Percentiles rank a stretch among this genome's conserved stretches.
phyloP scores from a whole-genome alignment of 345 rosid species.

The Gossypium arboreum region DNA sequence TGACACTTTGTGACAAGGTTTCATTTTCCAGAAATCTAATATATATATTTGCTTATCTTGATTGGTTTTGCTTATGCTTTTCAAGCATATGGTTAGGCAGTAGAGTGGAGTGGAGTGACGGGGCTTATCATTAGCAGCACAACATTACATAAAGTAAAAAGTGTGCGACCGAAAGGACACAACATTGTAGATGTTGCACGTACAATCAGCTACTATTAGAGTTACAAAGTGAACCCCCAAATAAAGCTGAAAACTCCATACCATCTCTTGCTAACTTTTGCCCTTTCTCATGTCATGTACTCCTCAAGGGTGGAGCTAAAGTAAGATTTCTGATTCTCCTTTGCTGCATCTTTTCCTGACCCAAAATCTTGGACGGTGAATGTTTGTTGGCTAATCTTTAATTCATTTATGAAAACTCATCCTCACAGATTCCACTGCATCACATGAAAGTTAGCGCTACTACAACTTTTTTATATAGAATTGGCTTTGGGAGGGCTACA shows the following conservation, averaged over 20 bases:
- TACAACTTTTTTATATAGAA: background rate
- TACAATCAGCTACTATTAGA: background rate
- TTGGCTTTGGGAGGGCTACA: background rate
- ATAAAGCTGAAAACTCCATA: background rate
- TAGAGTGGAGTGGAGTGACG: background rate
- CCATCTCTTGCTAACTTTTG: background rate
- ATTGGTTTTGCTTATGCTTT: background rate
- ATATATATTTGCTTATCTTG: background rate
- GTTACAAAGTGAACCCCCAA: background rate
- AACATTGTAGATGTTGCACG: constrained; percentile 25
- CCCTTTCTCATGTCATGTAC: background rate
- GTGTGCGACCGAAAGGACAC: background rate
- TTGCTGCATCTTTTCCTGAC: background rate
- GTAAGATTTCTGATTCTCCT: background rate
- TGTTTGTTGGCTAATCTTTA: background rate
- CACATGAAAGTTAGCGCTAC: background rate
- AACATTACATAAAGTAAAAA: background rate
- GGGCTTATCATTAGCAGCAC: constrained; percentile 13
- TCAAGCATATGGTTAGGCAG: background rate
- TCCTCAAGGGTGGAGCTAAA: background rate
- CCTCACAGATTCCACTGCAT: background rate
- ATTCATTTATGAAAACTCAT: background rate
- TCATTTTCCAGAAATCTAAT: background rate
- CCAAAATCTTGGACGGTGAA: background rate
- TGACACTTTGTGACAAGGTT: background rate